These are phyloP conservation scores for Apium graveolens DNA, from an alignment of 129 eudicot species.

Conservation along the genomic window DNA sequence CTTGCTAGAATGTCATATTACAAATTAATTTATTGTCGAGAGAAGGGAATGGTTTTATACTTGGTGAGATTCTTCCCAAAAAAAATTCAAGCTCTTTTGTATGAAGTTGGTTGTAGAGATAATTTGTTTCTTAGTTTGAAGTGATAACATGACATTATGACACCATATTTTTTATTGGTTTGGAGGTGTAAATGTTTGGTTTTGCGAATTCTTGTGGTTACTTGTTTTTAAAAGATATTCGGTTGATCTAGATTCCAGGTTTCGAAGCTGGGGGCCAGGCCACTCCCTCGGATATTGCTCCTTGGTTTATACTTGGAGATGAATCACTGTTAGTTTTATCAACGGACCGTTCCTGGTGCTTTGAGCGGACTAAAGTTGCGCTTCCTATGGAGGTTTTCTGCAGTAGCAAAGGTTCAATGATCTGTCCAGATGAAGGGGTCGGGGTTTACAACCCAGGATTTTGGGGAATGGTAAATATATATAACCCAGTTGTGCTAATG, in stretches of 20 bases:
- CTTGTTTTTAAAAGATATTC: conserved; percentile 1
- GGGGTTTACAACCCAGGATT: conserved; percentile 91
- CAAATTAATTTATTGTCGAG: neutral
- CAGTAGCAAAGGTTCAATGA: conserved; percentile 20
- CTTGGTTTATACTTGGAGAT: conserved; percentile 73
- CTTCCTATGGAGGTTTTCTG: conserved; percentile 78
- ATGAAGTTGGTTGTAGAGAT: too few relatives aligned
- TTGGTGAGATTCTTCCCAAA: neutral
- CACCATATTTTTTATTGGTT: neutral
- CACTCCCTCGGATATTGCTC: conserved; percentile 62
- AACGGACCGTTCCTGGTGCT: conserved; percentile 77
- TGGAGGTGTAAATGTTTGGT: neutral
- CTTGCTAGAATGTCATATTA: neutral
- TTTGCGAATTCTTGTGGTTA: neutral
- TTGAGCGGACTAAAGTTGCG: conserved; percentile 65
- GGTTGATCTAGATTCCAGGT: conserved; percentile 37
- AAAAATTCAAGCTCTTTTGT: too few relatives aligned
- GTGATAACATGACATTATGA: neutral
- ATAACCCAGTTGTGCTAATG: neutral
- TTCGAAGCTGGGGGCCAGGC: conserved; percentile 83
- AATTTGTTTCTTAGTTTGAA: too few relatives aligned
- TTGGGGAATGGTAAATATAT: conserved; percentile 88
- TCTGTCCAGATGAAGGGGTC: conserved; percentile 84
- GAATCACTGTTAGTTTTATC: conserved; percentile 38
- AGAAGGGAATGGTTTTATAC: neutral